Percentiles rank a stretch among this genome's conserved stretches.
These are phyloP conservation scores for Yamadazyma jaroonii DNA, from an alignment of 1,139 yeast genomes.

Conservation along the genomic window DNA sequence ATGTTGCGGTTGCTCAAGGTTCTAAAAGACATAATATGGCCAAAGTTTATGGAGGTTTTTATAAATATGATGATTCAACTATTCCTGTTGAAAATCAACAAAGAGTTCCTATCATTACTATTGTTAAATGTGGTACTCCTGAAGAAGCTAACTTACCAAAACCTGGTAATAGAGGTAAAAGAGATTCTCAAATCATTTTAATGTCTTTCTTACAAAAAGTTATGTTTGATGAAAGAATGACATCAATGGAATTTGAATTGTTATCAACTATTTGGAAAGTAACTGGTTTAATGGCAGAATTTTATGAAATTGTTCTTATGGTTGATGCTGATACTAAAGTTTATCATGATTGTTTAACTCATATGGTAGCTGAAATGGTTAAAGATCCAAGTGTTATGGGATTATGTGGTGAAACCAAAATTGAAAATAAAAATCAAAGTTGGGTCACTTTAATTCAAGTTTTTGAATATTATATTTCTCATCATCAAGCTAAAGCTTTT, in stretches of 20 bases:
- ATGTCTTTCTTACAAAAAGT: constrained; percentile 92
- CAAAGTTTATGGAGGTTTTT: constrained; percentile 89
- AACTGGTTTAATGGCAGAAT: constrained; percentile 85
- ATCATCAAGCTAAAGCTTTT: constrained; percentile 94
- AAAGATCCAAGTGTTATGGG: constrained; percentile 92
- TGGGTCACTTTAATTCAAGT: constrained; percentile 98
- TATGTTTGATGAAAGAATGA: constrained; percentile 96
- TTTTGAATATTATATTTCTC: constrained; percentile 92
- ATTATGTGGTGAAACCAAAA: constrained; percentile 95
- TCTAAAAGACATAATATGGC: constrained; percentile 95
- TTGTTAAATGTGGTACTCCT: constrained; percentile 93
- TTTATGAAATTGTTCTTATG: constrained; percentile 85
- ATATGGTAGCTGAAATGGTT: constrained; percentile 92
- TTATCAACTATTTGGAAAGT: constrained; percentile 77
- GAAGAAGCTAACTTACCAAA: constrained; percentile 76
- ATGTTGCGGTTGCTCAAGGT: constrained; percentile 94
- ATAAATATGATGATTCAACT: constrained; percentile 72
- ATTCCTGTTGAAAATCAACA: constrained; percentile 82
- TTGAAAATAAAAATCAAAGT: constrained; percentile 76
- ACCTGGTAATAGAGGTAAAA: constrained; percentile 97
- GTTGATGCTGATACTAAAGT: constrained; percentile 97
- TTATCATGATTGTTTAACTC: constrained; percentile 86
- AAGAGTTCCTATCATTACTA: constrained; percentile 75
- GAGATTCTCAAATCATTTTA: constrained; percentile 91
- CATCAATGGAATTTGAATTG: constrained; percentile 84